phyloP scores from a whole-genome alignment of 2,329 filamentous ascomycete species.

The Colletotrichum endophyticum region DNA sequence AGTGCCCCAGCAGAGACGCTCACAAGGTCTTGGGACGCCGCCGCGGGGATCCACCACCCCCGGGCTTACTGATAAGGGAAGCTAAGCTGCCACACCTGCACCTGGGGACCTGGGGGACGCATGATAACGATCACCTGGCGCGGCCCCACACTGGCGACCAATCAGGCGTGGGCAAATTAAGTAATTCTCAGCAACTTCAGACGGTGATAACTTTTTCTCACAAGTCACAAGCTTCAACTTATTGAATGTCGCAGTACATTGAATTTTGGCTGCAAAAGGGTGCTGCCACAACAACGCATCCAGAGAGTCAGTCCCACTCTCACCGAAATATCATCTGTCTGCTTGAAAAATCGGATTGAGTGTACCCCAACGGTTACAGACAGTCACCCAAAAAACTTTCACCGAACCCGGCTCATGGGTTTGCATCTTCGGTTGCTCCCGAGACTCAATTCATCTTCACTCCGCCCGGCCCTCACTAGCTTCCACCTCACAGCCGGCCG shows the following conservation, averaged over 20 bases:
- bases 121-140: slow-evolving; percentile 5
- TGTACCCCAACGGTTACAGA: not conserved
- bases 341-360: not conserved
- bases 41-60: not conserved
- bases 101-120: not conserved
- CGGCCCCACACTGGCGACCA: not conserved
- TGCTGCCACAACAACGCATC: not conserved
- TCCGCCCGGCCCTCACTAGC: not conserved
- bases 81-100: not conserved
- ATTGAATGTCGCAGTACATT: not conserved
- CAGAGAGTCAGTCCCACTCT: not conserved
- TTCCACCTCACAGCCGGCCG: not conserved
- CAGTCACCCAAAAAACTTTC: not conserved
- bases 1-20: slow-evolving; percentile 4
- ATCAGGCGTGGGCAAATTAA: slow-evolving; percentile 11
- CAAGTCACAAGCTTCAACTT: slow-evolving; percentile 8
- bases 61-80: slow-evolving; percentile 17
- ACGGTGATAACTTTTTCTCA: slow-evolving; percentile 14
- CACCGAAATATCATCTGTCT: too few relatives aligned
- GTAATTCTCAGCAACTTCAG: slow-evolving; percentile 20
- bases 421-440: slow-evolving; percentile 14
- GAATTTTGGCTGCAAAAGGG: not conserved
- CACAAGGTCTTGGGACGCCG: not conserved
- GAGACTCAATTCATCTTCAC: slow-evolving; percentile 17
- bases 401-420: not conserved